Evolutionary conservation across 108 stramenopile species (phyloP).

Genomic region (Thalassiosira profunda): DNA sequence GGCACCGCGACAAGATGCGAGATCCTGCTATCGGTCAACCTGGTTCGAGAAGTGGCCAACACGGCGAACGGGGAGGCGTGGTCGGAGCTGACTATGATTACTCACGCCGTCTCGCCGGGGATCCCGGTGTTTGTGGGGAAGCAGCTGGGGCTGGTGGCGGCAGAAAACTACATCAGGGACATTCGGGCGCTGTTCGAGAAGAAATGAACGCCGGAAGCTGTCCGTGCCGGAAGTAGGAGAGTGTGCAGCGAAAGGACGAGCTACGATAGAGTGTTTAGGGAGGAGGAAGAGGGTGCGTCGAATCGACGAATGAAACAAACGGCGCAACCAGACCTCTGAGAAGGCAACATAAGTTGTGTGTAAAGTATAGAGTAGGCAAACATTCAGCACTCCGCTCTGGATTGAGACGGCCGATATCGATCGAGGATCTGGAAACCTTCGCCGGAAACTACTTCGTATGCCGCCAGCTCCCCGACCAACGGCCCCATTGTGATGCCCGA

Average conservation of each 20-base stretch:
- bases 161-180: slow-evolving; percentile 63
- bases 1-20: slow-evolving; percentile 53
- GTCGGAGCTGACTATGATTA: slow-evolving; percentile 63
- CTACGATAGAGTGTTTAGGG: too few species aligned
- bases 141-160: slow-evolving; percentile 50
- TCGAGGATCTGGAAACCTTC: slow-evolving; percentile 3
- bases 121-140: slow-evolving; percentile 63
- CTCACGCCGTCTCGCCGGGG: slow-evolving; percentile 59
- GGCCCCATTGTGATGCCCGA: slow-evolving; percentile 72
- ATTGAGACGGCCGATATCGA: neutral
- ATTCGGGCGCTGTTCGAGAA: slow-evolving; percentile 53
- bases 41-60: slow-evolving; percentile 53
- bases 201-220: neutral
- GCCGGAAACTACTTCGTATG: slow-evolving; percentile 46
- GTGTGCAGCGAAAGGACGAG: too few species aligned
- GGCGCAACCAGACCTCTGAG: too few species aligned
- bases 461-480: slow-evolving; percentile 56
- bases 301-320: too few species aligned
- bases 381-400: neutral
- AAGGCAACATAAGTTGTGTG: too few species aligned
- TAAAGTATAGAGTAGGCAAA: too few species aligned
- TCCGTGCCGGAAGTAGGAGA: neutral
- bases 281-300: too few species aligned
- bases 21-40: slow-evolving; percentile 58
- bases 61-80: slow-evolving; percentile 13